Base-by-base conservation (phyloP, 2,329 filamentous ascomycete species). In the Fusarium veterinarium region DNA sequence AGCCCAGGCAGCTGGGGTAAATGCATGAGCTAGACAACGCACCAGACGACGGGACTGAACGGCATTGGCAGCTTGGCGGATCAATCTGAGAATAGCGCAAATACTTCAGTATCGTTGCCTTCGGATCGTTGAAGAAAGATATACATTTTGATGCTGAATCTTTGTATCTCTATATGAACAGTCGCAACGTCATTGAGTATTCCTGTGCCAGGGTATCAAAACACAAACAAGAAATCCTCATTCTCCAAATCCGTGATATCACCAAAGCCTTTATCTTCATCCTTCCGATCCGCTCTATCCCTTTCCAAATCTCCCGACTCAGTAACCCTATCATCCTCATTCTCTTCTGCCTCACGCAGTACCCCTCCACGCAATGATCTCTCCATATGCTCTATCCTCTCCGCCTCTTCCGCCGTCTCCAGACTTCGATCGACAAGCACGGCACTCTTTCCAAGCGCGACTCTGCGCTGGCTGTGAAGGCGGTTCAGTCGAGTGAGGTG, bases 161-260 rank as follows among this genome's bases (percentile, higher is more conserved):
- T 40, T 30, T 25, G 23, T 31, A 7, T 12, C 25, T 62, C 57
- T 66, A 56, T 48, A 14, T 53, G 31, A 33, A 25, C n/a, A 37
- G 30, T 48, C 46, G n/a, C 46, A n/a, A 53, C 37, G 9, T 35
- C 46, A 23, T 35, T 17, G 55, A 25, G 35, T 19, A 28, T 40
- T 17, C 23, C 38, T 20, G 30, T 19, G 6, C n/a, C 25, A 33
- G 19, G 44, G 19, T 23, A 48, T 78, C 61, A 82, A 64, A 79
- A 89, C 6, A 91, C 84, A 79, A 89, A 91, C 11, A 91, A 84
- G 74, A 91, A 91, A 67, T 91, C 89, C 75, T 91, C 89, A 69
- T 91, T 91, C 79, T 87, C 82, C 74, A 88, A 79, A 77, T 91
- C 89, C 20, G 89, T 91, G 23, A 87, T 79, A 76, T 92, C 90